These are phyloP conservation scores for Acanthamoeba lenticulata DNA, from an alignment of 208 protist species.

Conservation along the genomic window DNA sequence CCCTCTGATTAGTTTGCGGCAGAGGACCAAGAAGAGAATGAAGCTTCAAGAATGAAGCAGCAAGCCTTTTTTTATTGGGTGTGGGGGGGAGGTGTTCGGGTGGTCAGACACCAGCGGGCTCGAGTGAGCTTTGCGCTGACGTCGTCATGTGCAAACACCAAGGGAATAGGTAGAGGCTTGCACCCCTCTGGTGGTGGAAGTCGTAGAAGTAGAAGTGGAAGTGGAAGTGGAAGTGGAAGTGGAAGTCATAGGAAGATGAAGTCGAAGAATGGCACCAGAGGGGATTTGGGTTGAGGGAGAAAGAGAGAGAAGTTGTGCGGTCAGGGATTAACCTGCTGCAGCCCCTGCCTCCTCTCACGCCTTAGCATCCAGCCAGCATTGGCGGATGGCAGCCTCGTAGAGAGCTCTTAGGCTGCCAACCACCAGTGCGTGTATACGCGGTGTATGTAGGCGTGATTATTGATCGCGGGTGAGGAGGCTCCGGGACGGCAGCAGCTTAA, in stretches of 20 bases:
- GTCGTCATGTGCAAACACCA: neutral
- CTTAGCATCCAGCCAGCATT: neutral
- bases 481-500: constrained; percentile 67
- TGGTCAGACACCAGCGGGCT: neutral
- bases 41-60: neutral
- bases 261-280: neutral
- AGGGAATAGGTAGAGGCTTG: neutral
- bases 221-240: neutral
- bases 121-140: neutral
- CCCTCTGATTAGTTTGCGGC: no score
- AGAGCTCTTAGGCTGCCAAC: neutral
- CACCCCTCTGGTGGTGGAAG: neutral
- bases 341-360: neutral
- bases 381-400: neutral
- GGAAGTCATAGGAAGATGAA: neutral
- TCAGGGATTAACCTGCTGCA: constrained; percentile 49
- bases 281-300: neutral
- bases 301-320: neutral
- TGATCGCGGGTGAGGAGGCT: neutral
- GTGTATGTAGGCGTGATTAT: neutral
- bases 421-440: neutral
- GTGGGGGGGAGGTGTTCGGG: neutral
- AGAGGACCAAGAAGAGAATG: neutral
- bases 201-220: neutral
- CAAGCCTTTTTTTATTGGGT: neutral